These are phyloP conservation scores for Xylaria nigripes DNA, from an alignment of 495 filamentous ascomycete genomes.

Conservation along the genomic window DNA sequence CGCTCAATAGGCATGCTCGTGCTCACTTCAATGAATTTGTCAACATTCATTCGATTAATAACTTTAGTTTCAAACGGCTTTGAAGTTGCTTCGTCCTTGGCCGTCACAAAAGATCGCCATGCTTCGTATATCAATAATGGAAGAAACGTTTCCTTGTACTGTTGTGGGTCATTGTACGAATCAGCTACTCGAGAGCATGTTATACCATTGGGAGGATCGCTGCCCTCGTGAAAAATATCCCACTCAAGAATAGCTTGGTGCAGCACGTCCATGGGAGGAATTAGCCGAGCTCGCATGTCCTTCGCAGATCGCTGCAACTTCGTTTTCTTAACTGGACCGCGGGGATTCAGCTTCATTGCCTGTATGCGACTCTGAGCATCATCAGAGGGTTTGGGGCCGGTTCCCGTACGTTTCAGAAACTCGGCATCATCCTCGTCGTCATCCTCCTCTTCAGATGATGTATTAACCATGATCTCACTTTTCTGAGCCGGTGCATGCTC, in stretches of 20 bases:
- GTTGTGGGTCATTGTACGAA: conserved; percentile 60
- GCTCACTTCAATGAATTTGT: conserved; percentile 86
- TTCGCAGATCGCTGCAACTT: conserved; percentile 69
- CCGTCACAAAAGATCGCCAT: conserved; percentile 87
- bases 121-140: conserved; percentile 88
- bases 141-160: conserved; percentile 84
- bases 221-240: conserved; percentile 84
- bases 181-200: conserved; percentile 68
- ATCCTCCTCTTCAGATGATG: conserved; percentile 66
- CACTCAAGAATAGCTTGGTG: conserved; percentile 82
- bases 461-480: conserved; percentile 84
- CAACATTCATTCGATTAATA: conserved; percentile 76
- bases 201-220: conserved; percentile 68
- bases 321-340: conserved; percentile 70
- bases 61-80: conserved; percentile 78
- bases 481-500: conserved; percentile 57
- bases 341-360: conserved; percentile 46
- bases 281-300: conserved; percentile 87
- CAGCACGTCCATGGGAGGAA: conserved; percentile 77
- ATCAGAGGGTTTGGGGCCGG: conserved; percentile 10
- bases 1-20: conserved; percentile 61
- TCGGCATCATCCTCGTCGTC: conserved; percentile 51
- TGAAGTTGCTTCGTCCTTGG: conserved; percentile 74
- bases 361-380: conserved; percentile 20
- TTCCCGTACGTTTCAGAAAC: conserved; percentile 34